These are phyloP conservation scores for Cyberlindnera mycetangii DNA, from an alignment of 805 yeast species.

Conservation along the genomic window DNA sequence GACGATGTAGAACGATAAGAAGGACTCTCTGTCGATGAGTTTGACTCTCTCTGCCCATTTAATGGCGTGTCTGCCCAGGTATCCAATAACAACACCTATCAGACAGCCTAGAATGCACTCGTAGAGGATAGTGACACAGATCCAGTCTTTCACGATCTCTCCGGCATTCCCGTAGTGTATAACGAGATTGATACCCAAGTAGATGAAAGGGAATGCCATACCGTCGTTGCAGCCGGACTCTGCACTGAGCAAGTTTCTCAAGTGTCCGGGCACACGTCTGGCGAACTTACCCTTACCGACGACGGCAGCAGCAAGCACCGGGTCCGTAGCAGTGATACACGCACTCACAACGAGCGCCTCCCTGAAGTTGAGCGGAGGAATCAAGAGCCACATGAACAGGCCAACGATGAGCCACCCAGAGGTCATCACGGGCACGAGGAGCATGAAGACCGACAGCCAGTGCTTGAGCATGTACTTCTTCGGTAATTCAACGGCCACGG, in stretches of 20 bases:
- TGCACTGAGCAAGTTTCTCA: conserved; percentile 77
- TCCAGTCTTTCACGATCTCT: conserved; percentile 77
- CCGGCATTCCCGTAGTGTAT: conserved; percentile 62
- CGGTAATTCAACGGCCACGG: conserved; percentile 92
- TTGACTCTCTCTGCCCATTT: conserved; percentile 66
- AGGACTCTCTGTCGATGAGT: conserved; percentile 84
- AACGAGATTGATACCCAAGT: conserved; percentile 63
- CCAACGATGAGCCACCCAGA: conserved; percentile 86
- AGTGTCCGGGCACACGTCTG: conserved; percentile 87
- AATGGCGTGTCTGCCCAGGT: conserved; percentile 63
- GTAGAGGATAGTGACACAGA: conserved; percentile 69
- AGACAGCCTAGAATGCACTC: conserved; percentile 80
- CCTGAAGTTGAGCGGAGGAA: conserved; percentile 69
- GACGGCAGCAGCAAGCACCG: conserved; percentile 91
- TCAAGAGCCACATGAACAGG: conserved; percentile 70
- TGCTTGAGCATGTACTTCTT: conserved; percentile 83
- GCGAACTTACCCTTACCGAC: conserved; percentile 95
- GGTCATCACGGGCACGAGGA: conserved; percentile 86
- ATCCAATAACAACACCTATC: conserved; percentile 73
- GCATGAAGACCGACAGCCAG: conserved; percentile 70
- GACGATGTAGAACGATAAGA: conserved; percentile 78
- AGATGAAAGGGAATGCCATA: conserved; percentile 91
- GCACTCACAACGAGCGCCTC: conserved; percentile 76
- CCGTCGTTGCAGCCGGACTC: conserved; percentile 94
- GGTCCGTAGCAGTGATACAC: conserved; percentile 93